These are phyloP conservation scores for Lindgomyces ingoldianus DNA, from an alignment of 495 filamentous ascomycete species.

Conservation along the genomic window DNA sequence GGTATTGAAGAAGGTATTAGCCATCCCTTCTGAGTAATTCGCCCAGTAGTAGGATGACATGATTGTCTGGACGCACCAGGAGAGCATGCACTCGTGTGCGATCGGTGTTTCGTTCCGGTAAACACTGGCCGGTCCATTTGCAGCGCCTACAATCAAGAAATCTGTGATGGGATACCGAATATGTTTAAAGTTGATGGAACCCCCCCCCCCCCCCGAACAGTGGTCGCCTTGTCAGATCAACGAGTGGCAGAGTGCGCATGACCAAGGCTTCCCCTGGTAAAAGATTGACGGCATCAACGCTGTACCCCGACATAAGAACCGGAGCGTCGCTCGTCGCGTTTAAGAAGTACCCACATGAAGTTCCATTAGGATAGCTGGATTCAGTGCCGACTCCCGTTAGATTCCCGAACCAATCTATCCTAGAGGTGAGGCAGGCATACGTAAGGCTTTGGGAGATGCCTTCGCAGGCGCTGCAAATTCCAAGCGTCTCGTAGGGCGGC, in stretches of 20 bases:
- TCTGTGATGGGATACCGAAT: conserved; percentile 23
- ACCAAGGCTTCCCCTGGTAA: conserved; percentile 11
- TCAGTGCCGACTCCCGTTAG: neutral
- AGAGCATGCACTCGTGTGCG: conserved; percentile 20
- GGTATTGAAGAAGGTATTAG: conserved; percentile 12
- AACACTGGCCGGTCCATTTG: conserved; percentile 5
- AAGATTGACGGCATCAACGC: neutral
- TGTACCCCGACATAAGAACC: conserved; percentile 26
- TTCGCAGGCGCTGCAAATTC: conserved; percentile 19
- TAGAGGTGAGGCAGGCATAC: neutral
- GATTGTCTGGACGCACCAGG: conserved; percentile 30
- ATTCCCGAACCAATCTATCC: conserved; percentile 9
- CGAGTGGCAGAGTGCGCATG: conserved; percentile 12
- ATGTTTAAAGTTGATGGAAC: conserved; percentile 18
- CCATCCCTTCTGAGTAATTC: conserved; percentile 15
- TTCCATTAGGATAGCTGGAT: conserved; percentile 17
- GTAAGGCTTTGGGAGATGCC: conserved; percentile 14
- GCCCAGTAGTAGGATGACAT: conserved; percentile 24
- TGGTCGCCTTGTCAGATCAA: conserved; percentile 2
- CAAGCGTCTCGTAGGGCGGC: conserved; percentile 28
- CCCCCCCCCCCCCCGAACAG: conserved; percentile 13
- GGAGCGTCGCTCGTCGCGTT: conserved; percentile 22
- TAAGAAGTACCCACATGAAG: conserved; percentile 25
- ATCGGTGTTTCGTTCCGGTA: conserved; percentile 20
- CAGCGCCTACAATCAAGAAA: conserved; percentile 2